phyloP scores from a whole-genome alignment of 2,329 filamentous ascomycete species.

The Fusarium acutatum region DNA sequence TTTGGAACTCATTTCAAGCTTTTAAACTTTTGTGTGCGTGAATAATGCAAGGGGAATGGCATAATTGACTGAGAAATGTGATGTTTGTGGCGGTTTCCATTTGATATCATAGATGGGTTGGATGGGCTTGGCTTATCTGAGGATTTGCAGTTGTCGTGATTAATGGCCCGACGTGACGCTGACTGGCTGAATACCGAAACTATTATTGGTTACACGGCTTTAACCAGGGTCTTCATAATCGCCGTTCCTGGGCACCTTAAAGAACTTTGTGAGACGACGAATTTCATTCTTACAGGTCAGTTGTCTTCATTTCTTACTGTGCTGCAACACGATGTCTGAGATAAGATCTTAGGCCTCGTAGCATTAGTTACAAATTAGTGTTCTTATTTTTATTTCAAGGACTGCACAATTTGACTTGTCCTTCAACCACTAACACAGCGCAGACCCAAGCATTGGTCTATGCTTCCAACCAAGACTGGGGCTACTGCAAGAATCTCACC shows the following conservation, averaged over 20 bases:
- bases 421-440: neutral
- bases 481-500: slow-evolving; percentile 15
- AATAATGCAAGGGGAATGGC: neutral
- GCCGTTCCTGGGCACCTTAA: neutral
- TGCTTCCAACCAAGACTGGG: neutral
- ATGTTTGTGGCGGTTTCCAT: slow-evolving; percentile 20
- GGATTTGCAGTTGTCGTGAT: slow-evolving; percentile 36
- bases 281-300: neutral
- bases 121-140: slow-evolving; percentile 36
- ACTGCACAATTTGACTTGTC: neutral
- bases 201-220: slow-evolving; percentile 11
- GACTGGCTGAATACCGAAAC: slow-evolving; percentile 9
- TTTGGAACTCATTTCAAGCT: neutral
- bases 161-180: slow-evolving; percentile 27
- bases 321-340: slow-evolving; percentile 3
- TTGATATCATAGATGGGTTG: neutral
- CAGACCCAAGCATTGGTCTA: neutral
- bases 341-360: slow-evolving; percentile 13
- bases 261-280: neutral
- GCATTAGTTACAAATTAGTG: neutral
- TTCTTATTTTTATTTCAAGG: neutral
- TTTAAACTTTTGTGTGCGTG: neutral
- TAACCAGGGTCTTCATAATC: neutral
- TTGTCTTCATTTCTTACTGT: neutral
- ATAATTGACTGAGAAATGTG: neutral